Conservation (phyloP, 1,139 yeast species). For the Nakaseomyces delphensis region DNA sequence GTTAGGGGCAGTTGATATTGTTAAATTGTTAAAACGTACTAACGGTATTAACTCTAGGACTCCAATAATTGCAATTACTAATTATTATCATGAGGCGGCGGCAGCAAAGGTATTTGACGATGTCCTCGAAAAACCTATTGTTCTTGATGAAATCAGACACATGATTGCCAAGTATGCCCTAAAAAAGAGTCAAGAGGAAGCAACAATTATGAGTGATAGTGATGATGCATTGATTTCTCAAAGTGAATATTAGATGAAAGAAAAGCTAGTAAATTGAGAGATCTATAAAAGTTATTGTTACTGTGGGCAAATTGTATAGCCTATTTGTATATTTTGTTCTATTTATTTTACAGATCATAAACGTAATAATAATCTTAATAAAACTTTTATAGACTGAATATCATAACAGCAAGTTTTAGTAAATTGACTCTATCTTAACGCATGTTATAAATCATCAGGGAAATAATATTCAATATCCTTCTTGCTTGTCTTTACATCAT, state of each 20-base stretch:
- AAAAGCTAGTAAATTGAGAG: too few species aligned
- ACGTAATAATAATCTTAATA: background rate
- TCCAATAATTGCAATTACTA: slow-evolving; percentile 71
- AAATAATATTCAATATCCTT: slow-evolving; percentile 21
- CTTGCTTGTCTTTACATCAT: slow-evolving; percentile 13
- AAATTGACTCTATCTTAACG: background rate
- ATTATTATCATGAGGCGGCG: slow-evolving; percentile 61
- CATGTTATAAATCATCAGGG: slow-evolving; percentile 21
- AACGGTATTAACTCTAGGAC: slow-evolving; percentile 67
- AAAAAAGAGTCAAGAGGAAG: slow-evolving; percentile 29
- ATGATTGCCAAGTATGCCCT: slow-evolving; percentile 29
- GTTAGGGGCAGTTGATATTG: slow-evolving; percentile 64
- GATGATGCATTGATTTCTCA: slow-evolving; percentile 13
- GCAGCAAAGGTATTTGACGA: slow-evolving; percentile 54
- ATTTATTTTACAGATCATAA: background rate
- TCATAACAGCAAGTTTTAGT: background rate
- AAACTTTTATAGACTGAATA: background rate
- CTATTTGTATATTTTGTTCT: background rate
- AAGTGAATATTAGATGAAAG: background rate
- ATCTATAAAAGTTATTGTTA: too few species aligned
- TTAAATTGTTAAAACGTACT: slow-evolving; percentile 67
- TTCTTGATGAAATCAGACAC: slow-evolving; percentile 36
- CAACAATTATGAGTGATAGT: slow-evolving; percentile 27
- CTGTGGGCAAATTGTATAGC: too few species aligned
- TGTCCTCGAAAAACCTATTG: slow-evolving; percentile 70